Evolutionary conservation across 345 rosid genomes (phyloP).

Genomic region (Linum lewisii): DNA sequence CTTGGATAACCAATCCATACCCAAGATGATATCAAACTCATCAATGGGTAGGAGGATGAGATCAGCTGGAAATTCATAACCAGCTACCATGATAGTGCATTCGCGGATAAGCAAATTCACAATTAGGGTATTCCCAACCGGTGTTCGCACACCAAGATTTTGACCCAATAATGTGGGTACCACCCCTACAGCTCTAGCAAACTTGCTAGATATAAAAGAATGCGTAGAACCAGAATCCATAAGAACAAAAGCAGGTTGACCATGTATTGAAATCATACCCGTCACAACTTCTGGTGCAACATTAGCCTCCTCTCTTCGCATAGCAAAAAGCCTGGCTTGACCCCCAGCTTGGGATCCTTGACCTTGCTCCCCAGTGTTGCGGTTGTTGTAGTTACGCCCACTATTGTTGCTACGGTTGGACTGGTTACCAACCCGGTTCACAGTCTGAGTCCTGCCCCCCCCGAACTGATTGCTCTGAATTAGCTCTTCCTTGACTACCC

Average conservation of each 20-base stretch:
- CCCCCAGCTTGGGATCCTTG: background rate
- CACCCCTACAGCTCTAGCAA: background rate
- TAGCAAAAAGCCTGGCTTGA: background rate
- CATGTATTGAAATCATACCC: background rate
- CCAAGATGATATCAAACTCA: no score
- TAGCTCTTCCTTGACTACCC: no score
- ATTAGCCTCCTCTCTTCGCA: background rate
- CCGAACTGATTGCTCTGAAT: no score
- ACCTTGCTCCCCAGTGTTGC: no score
- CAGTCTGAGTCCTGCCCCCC: no score
- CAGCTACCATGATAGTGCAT: background rate
- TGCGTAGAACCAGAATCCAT: background rate
- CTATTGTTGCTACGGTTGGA: no score
- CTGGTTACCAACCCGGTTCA: no score
- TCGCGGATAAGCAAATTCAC: background rate
- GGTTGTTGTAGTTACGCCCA: no score
- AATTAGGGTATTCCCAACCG: background rate
- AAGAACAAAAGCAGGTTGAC: background rate
- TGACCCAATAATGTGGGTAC: background rate
- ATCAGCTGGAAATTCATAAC: background rate
- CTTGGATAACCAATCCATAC: no score
- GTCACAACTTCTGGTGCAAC: background rate
- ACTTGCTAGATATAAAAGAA: background rate
- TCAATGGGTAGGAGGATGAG: background rate
- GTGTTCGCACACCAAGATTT: background rate